Evolutionary conservation across 2,329 filamentous ascomycete genomes (phyloP), one percentile per base, ranked within the genome.

Genomic region (Leptographium radiaticola): DNA sequence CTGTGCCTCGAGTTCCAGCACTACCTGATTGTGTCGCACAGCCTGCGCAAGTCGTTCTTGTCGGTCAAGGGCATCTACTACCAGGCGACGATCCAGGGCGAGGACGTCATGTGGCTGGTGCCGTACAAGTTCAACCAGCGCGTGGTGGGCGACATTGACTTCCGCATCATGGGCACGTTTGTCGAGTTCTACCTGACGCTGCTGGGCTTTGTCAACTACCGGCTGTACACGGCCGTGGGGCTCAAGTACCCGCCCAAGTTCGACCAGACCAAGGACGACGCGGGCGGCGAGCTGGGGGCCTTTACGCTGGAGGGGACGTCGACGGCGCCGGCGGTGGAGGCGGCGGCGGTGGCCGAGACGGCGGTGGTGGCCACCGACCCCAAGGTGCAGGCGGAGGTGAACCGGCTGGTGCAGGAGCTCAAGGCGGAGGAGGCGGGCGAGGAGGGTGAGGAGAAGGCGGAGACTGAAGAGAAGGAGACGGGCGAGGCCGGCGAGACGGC

Each of bases 21-120:
- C 75, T 98, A 95, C 70, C 78, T 98, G 58, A 98, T 98, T 66
- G 80, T 84, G 48, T 94, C 91, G 44, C 83, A 95, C 71, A 89
- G 87, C 63, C 74, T 98, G 62, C 86, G 88, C 65, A 97, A 96
- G 74, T 95, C 90, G 0, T 98, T 98, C 74, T 73, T 98, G 60
- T 95, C 89, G 2, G 97, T 98, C 72, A 98, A 98, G 77, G 93
- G 93, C 58, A 97, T 98, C 64, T 98, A 98, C 75, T 98, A 97
- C 71, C 91, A 97, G 72, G 93, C 91, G 30, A 96, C 85, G 51
- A 94, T 98, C 58, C 89, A 96, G 68, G 93, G 93, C 49, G 90
- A 98, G 72, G 91, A 97, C 64, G 86, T 98, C 50, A 76, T 97
- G 60, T 98, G 93, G 93, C 77, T 98, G 42, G 91, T 96, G 12